Conservation (phyloP, 352 stramenopile species). For the Phytopythium ostracodes region DNA sequence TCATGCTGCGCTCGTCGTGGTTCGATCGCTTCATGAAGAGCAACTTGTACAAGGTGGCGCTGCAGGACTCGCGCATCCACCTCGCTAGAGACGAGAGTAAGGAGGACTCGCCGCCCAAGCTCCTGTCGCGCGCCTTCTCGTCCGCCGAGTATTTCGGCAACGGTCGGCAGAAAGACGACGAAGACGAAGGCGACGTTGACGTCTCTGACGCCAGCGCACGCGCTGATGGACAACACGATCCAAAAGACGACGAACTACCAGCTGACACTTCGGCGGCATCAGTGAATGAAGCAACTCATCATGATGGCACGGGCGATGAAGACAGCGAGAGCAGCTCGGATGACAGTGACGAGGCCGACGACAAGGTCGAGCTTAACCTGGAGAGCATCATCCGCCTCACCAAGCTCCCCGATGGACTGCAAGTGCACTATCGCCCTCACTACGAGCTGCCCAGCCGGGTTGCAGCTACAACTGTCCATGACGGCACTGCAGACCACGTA, state of each 20-base stretch:
- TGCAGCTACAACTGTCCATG: not conserved
- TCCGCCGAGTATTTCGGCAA: conserved; percentile 28
- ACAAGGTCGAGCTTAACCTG: conserved; percentile 65
- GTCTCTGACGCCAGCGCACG: conserved; percentile 8
- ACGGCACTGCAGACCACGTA: conserved; percentile 8
- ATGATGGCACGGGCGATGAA: conserved; percentile 12
- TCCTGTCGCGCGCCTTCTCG: conserved; percentile 60
- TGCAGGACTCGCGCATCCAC: conserved; percentile 71
- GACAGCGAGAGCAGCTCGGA: conserved; percentile 35
- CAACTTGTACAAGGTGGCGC: conserved; percentile 73
- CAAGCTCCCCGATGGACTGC: conserved; percentile 68
- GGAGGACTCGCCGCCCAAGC: conserved; percentile 62
- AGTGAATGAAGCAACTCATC: not conserved
- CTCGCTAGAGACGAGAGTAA: conserved; percentile 54
- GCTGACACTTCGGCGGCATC: not conserved
- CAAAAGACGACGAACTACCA: not conserved
- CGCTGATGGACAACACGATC: not conserved
- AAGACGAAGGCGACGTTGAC: conserved; percentile 1
- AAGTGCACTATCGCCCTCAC: conserved; percentile 81
- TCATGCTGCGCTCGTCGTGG: conserved; percentile 76
- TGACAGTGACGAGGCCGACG: conserved; percentile 33
- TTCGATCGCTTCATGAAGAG: conserved; percentile 84
- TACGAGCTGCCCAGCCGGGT: conserved; percentile 30
- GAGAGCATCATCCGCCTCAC: conserved; percentile 85
- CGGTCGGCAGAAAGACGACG: conserved; percentile 4